phyloP scores from a whole-genome alignment of 169 alveolate genomes.

The Eimeria acervulina region DNA sequence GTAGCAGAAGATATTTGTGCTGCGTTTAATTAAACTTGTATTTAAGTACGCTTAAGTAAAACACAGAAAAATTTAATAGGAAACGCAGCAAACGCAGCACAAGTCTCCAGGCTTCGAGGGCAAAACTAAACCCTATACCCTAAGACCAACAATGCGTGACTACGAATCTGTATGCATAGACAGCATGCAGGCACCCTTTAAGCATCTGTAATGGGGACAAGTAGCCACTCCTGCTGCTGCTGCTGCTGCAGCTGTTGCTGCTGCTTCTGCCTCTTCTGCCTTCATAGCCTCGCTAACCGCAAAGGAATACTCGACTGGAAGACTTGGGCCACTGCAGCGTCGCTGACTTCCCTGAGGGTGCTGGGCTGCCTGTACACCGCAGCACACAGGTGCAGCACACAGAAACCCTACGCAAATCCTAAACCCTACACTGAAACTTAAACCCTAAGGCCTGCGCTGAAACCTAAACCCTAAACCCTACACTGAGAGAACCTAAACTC shows the following conservation, averaged over 20 bases:
- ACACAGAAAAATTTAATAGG: not conserved
- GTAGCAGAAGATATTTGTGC: too few species aligned
- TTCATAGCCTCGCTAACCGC: not conserved
- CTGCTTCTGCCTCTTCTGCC: not conserved
- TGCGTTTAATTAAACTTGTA: too few species aligned
- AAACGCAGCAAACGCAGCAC: not conserved
- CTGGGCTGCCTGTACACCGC: conserved; percentile 23
- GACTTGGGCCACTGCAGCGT: not conserved
- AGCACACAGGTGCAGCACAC: not conserved
- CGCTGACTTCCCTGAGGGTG: not conserved
- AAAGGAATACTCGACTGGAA: not conserved
- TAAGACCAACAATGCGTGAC: not conserved
- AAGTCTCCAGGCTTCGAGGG: not conserved
- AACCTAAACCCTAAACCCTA: not conserved
- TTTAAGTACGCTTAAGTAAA: too few species aligned
- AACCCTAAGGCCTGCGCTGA: too few species aligned
- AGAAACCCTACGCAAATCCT: too few species aligned
- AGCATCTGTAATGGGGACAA: not conserved
- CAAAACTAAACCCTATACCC: not conserved
- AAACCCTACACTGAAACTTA: not conserved
- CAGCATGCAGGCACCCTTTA: not conserved
- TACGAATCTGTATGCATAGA: not conserved
- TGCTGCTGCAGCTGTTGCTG: not conserved
- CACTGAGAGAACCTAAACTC: too few species aligned
- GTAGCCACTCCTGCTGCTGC: not conserved